phyloP scores from a whole-genome alignment of 2,329 filamentous ascomycete species.

The Aspergillus brasiliensis region DNA sequence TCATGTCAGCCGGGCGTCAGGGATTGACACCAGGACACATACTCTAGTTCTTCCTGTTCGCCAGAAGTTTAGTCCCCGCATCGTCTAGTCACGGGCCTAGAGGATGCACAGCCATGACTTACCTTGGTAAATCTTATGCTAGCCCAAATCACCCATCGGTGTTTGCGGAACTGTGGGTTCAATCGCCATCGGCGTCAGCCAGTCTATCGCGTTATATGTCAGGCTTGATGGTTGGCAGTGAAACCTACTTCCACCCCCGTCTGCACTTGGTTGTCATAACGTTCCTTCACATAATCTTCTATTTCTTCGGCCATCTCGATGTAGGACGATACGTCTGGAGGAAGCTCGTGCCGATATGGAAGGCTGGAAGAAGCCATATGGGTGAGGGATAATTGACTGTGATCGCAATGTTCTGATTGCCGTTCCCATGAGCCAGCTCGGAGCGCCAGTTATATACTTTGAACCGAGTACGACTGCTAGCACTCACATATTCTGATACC shows the following conservation, averaged over 20 bases:
- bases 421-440: too few relatives aligned
- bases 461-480: too few relatives aligned
- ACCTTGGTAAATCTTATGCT: not conserved
- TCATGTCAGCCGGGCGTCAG: not conserved
- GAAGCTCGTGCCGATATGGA: not conserved
- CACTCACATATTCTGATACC: too few relatives aligned
- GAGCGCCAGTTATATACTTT: too few relatives aligned
- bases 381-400: not conserved
- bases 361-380: not conserved
- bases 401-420: too few relatives aligned
- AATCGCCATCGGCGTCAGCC: not conserved
- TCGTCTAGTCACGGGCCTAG: too few relatives aligned
- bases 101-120: not conserved
- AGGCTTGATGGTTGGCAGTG: not conserved
- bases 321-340: not conserved
- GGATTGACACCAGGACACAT: not conserved
- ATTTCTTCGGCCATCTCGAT: not conserved
- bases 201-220: not conserved
- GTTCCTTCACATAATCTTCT: not conserved
- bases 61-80: not conserved
- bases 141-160: not conserved
- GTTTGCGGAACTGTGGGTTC: not conserved
- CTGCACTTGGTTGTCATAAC: not conserved
- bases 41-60: not conserved
- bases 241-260: not conserved